These are phyloP conservation scores for Globisporangium paddicum DNA, from an alignment of 352 stramenopile genomes.

Conservation along the genomic window DNA sequence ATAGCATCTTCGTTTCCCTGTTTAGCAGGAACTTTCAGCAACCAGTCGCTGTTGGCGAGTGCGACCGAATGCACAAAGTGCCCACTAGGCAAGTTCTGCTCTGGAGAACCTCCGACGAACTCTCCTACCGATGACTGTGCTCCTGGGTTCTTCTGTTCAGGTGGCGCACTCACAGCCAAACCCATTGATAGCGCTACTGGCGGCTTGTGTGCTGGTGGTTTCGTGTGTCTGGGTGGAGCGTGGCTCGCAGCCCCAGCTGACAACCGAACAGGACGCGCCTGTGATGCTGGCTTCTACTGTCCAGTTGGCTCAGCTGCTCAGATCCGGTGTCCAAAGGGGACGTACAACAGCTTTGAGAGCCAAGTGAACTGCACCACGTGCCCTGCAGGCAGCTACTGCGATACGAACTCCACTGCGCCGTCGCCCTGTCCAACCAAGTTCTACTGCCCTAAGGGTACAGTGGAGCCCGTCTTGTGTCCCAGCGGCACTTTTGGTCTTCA, in stretches of 20 bases:
- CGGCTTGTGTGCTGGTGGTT: constrained; percentile 43
- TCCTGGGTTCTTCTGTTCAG: constrained; percentile 65
- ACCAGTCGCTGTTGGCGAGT: constrained; percentile 27
- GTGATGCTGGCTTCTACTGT: constrained; percentile 66
- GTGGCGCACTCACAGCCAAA: constrained; percentile 27
- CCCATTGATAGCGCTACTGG: constrained; percentile 43
- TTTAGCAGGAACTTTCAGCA: constrained; percentile 56
- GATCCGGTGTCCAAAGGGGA: constrained; percentile 57
- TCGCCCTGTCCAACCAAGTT: constrained; percentile 52
- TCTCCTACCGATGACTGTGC: constrained; percentile 51
- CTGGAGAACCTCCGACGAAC: constrained; percentile 42
- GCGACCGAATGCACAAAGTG: constrained; percentile 45
- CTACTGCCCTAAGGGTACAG: constrained; percentile 58
- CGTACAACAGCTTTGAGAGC: constrained; percentile 55
- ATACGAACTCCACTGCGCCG: constrained; percentile 51
- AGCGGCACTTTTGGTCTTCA: constrained; percentile 73
- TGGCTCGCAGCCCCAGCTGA: constrained; percentile 46
- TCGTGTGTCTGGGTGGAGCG: constrained; percentile 63
- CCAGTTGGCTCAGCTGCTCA: constrained; percentile 43
- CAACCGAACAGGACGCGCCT: constrained; percentile 43
- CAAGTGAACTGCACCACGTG: constrained; percentile 41
- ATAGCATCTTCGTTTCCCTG: constrained; percentile 47
- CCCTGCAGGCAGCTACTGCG: constrained; percentile 61
- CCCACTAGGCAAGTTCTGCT: constrained; percentile 81
- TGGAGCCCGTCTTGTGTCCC: constrained; percentile 57